These are phyloP conservation scores for Candida glucosophila DNA, from an alignment of 1,139 yeast species.

Conservation along the genomic window DNA sequence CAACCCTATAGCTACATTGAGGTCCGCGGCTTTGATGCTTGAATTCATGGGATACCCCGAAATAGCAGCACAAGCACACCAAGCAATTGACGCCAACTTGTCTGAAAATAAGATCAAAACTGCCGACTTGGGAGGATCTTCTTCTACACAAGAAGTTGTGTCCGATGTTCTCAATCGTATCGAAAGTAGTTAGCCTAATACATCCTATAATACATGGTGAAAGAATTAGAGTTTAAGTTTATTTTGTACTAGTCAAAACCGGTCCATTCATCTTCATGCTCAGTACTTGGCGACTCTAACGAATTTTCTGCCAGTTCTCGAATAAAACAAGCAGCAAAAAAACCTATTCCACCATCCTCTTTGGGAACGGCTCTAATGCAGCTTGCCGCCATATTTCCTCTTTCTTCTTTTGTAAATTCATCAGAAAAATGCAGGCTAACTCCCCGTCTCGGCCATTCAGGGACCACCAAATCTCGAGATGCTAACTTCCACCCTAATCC, in stretches of 20 bases:
- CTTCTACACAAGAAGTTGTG: constrained; percentile 78
- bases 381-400: constrained; percentile 60
- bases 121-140: constrained; percentile 90
- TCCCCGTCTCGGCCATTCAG: constrained; percentile 84
- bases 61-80: constrained; percentile 87
- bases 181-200: constrained; percentile 1
- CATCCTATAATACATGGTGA: too few relatives aligned
- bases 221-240: neutral
- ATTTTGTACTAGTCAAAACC: constrained; percentile 9
- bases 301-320: constrained; percentile 9
- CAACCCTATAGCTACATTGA: constrained; percentile 95
- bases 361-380: constrained; percentile 81
- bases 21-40: constrained; percentile 95
- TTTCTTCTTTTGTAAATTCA: constrained; percentile 48
- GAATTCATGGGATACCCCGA: constrained; percentile 89
- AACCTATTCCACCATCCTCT: constrained; percentile 94
- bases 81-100: constrained; percentile 91
- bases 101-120: constrained; percentile 74
- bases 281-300: constrained; percentile 3
- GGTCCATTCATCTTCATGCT: constrained; percentile 10
- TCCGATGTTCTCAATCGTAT: constrained; percentile 61
- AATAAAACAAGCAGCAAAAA: constrained; percentile 82
- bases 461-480: constrained; percentile 53
- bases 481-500: constrained; percentile 72
- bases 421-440: too few relatives aligned